Evolutionary conservation across 2,329 filamentous ascomycete species (phyloP), one percentile per base, ranked within the genome.

Genomic region (Fusarium secorum): DNA sequence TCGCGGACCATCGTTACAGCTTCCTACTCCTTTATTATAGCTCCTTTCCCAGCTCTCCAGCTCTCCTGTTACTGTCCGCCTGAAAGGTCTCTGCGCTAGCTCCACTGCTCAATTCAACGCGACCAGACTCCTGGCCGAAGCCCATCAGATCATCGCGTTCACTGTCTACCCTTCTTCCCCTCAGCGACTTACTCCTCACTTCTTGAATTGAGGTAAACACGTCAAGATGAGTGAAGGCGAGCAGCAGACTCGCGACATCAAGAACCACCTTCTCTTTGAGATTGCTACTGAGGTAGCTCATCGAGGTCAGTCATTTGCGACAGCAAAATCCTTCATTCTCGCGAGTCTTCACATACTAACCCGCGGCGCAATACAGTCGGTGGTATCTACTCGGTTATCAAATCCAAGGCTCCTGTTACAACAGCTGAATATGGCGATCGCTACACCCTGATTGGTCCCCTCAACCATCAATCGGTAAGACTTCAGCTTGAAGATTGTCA

Each of bases 361-460:
- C n/a, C 42, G 45, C 41, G 66, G 24, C 44, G 52, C 59, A 41
- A 63, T 20, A 22, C 63, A 97, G 96, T 99, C 68, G 96, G 96
- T 79, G 96, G 96, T 77, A 99, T 99, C 84, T 99, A 99, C 86
- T 98, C 95, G 20, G 96, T 99, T 73, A 91, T 99, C 83, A 99
- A 99, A 83, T 99, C 96, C 68, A 99, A 99, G 83, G 95, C 96
- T 39, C 95, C 96, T 54, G 96, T 98, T 68, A 98, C 96, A 45
- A 98, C 95, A 2, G 94, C 94, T 68, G 96, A 99, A 83, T 99
- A 98, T 96, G 96, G 96, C 82, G 94, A 97, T 66, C 90, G 94
- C 74, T 99, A 99, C 83, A 97, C 94, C 32, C 88, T 98, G 73
- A 95, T 99, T 80, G 96, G 96, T 4, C 96, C 96, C 64, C 90